Conservation (phyloP, 192 early-diverging fungal species). For the Phlyctochytrium planicorne region DNA sequence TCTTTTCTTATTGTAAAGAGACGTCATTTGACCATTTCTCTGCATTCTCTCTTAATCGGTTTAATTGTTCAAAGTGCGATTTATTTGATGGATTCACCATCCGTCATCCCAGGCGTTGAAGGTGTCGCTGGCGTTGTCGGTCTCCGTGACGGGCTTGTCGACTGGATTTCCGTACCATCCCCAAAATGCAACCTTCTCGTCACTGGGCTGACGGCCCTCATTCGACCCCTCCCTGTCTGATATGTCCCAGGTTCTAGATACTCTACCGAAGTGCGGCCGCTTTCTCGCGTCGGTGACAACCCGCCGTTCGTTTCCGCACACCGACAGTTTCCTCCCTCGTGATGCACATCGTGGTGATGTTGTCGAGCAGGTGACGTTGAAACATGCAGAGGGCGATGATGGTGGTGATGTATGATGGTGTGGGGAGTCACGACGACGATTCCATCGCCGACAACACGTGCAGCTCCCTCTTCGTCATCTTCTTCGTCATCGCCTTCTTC, state of each 20-base stretch:
- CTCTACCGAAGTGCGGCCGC: neutral
- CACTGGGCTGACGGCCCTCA: neutral
- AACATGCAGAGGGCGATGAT: conserved; percentile 1
- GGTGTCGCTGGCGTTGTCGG: no score
- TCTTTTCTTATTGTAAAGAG: no score
- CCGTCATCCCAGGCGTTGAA: no score
- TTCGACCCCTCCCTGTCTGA: neutral
- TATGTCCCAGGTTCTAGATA: neutral
- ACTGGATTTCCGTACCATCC: no score
- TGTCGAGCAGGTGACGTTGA: neutral
- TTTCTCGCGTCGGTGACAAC: conserved; percentile 7
- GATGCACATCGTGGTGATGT: neutral
- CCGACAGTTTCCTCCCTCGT: neutral
- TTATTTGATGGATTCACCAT: no score
- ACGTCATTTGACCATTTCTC: no score
- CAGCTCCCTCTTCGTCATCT: conserved; percentile 13
- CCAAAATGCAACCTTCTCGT: neutral
- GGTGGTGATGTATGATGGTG: conserved; percentile 41
- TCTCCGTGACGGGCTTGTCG: no score
- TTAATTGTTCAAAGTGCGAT: no score
- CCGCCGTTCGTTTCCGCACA: conserved; percentile 6
- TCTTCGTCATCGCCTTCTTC: neutral
- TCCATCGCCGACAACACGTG: conserved; percentile 36
- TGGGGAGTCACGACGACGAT: conserved; percentile 33
- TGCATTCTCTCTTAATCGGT: no score